A percentile compares a stretch with the other conserved stretches of the same genome.
Conservation (phyloP, 2,329 filamentous ascomycete species). For the Metarhizium anisopliae region DNA sequence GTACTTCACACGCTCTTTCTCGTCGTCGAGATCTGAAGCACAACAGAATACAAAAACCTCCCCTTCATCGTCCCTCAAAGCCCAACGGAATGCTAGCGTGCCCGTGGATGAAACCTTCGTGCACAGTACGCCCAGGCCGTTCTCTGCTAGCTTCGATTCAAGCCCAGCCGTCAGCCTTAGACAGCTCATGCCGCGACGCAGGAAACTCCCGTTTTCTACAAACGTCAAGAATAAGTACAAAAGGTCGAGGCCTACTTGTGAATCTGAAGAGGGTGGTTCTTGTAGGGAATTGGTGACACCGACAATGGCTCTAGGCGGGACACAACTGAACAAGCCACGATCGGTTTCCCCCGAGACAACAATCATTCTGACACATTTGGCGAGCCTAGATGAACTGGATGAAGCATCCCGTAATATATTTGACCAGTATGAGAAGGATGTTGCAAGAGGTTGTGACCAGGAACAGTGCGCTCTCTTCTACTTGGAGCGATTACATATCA, state of each 20-base stretch:
- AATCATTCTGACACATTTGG: constrained; percentile 17
- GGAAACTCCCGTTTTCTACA: constrained; percentile 19
- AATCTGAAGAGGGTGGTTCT: neutral
- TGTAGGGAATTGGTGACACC: neutral
- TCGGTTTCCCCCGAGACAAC: constrained; percentile 1
- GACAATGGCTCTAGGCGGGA: neutral
- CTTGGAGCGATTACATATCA: constrained; percentile 15
- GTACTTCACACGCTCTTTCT: constrained; percentile 6
- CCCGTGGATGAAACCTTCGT: too few relatives aligned
- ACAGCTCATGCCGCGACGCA: constrained; percentile 20
- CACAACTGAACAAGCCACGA: neutral
- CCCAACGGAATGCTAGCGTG: neutral
- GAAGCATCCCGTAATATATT: constrained; percentile 17
- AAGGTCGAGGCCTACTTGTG: neutral
- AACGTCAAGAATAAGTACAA: neutral
- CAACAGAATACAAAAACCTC: neutral
- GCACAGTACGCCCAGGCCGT: neutral
- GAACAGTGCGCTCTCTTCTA: constrained; percentile 21
- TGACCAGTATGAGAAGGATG: constrained; percentile 24
- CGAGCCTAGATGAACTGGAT: constrained; percentile 16
- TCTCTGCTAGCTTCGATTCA: neutral
- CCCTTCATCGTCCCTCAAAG: neutral
- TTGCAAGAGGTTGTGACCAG: constrained; percentile 13
- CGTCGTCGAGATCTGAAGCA: neutral
- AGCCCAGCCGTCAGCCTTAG: constrained; percentile 12